Evolutionary conservation across 2,329 filamentous ascomycete species (phyloP), one percentile per base, ranked within the genome.

Genomic region (Phyllosticta ampelicida): DNA sequence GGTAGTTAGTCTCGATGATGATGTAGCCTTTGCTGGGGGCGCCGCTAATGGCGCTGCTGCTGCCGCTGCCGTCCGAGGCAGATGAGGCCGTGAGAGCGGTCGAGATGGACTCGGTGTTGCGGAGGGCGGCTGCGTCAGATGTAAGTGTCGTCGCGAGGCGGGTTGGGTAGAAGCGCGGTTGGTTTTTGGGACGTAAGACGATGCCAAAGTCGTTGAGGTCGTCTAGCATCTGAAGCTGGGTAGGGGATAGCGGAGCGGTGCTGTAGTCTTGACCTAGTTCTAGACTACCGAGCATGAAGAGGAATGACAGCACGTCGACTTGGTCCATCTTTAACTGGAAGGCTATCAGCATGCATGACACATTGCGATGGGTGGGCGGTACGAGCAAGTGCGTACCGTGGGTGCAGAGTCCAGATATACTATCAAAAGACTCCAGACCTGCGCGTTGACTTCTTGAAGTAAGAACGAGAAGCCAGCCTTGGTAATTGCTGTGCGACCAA

Each of bases 1-100:
- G 88, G 76, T 96, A 97, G 75, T 99, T 99, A 9, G 94, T 99
- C 76, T 99, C 94, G 64, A 99, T 83, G 66, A 99, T 91, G 68
- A 99, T 90, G 75, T 90, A 94, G 62, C 91, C 91, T 66, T 85
- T 85, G 62, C 78, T 73, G 18, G 66, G 59, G 55, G 68, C 63
- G 60, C 65, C 63, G 62, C n/a, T n/a, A n/a, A n/a, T n/a, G 61
- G 54, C 29, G 62, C 70, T n/a, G n/a, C n/a, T n/a, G n/a, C n/a
- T n/a, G n/a, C 75, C 73, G 0, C 84, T 79, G 9, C 86, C 86
- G 49, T 86, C 86, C 28, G 84, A 78, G 54, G 68, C 64, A 59
- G 65, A 64, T 61, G 61, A 58, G 36, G 63, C 70, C n/a, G 75
- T 74, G 1, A 84, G 80, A 8, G 86, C 86, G 49, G 86, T 86